Conservation (phyloP, 257 asterid genomes). For the Solanum virginianum region DNA sequence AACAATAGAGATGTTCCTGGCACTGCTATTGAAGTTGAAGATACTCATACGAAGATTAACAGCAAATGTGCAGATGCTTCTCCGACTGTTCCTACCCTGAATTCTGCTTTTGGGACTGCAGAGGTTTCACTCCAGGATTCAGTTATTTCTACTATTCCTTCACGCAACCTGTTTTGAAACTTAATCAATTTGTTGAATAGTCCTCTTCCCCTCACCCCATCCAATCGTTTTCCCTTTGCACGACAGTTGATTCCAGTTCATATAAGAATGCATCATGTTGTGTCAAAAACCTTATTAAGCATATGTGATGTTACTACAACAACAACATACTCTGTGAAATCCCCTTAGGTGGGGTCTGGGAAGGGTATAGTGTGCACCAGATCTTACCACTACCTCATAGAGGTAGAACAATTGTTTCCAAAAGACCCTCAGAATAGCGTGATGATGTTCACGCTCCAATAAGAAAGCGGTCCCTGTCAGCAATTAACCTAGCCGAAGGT, state of each 20-base stretch:
- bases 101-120: slow-evolving; percentile 16
- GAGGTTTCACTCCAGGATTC: slow-evolving; percentile 28
- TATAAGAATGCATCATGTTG: not conserved
- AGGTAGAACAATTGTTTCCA: no score
- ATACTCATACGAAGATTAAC: slow-evolving; percentile 10
- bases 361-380: no score
- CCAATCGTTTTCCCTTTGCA: not conserved
- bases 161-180: not conserved
- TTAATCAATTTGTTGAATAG: not conserved
- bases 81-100: not conserved
- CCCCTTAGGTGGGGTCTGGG: no score
- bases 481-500: no score
- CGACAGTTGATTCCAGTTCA: not conserved
- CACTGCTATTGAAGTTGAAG: slow-evolving; percentile 21
- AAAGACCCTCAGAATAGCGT: no score
- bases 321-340: no score
- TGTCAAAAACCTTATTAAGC: not conserved
- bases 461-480: no score
- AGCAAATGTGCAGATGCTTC: slow-evolving; percentile 14
- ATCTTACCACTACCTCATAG: no score
- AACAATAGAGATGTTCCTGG: slow-evolving; percentile 23
- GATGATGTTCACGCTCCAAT: no score
- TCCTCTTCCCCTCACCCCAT: not conserved
- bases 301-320: not conserved
- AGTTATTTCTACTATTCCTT: not conserved